Base-by-base conservation (phyloP, 1,284 basidiomycete species). In the Marasmius fiardii region DNA sequence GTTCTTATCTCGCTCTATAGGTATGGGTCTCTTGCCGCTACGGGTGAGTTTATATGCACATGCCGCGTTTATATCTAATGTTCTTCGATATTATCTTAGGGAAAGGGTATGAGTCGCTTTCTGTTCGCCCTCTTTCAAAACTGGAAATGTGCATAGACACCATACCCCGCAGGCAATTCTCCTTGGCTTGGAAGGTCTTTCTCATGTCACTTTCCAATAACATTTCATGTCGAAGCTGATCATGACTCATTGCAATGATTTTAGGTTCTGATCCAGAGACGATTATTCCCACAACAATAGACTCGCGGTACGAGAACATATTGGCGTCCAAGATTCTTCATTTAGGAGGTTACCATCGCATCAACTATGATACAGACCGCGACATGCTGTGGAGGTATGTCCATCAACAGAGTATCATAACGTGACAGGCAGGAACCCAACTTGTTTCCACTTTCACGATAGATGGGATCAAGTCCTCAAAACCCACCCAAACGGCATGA, bases 131-230 rank as follows among this genome's bases (percentile, higher is more conserved):
- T 16, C n/a, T 18, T 12, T 39, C 31, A 16, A 41, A 23, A 44
- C 21, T 54, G 31, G 33, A 35, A 26, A 21, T 44, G 52, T 10
- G 23, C 58, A 21, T 64, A 94, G 93, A 1, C 95, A 97, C 71
- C 92, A 95, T 74, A 97, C 95, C 0, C 95, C 95, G 0, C 92
- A 96, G 71, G 94, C 95, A 2, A 86, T 98, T 60, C 81, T 97
- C 41, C 83, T 96, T 23, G 95, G 95, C 10, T 77, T 97, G 26
- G 93, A 96, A 81, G 93, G 90, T 75, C 67, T 64, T 56, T 59
- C 67, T 74, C 39, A 65, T 18, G 21, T n/a, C 35, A 62, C 34
- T 67, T 44, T 28, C 16, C 20, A 20, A 35, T 14, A 8, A 35
- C 31, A 16, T 49, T 37, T n/a, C 45, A 11, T n/a, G n/a, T n/a